These are phyloP conservation scores for Botryobasidium botryosum DNA, from an alignment of 768 basidiomycete genomes.

Conservation along the genomic window DNA sequence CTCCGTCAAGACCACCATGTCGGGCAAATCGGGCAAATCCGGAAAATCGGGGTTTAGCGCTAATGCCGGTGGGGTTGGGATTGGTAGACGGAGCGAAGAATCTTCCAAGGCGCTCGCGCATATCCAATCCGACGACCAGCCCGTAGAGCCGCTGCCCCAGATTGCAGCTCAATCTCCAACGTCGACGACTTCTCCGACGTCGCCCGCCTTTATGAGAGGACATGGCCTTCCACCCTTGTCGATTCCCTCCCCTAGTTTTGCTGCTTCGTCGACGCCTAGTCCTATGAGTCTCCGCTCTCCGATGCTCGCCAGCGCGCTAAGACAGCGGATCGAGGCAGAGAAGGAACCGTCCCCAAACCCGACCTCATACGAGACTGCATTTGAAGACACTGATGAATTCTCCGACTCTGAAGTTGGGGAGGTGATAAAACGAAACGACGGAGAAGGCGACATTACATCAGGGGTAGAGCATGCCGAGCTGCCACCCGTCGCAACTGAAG, in stretches of 20 bases:
- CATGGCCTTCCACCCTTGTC: background rate
- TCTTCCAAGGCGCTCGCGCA: background rate
- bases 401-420: no score
- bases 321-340: slow-evolving; percentile 2
- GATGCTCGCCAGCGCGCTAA: background rate
- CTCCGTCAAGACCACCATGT: no score
- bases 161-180: background rate
- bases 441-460: no score
- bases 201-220: background rate
- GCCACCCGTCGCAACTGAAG: no score
- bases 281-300: background rate
- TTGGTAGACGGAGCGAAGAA: background rate
- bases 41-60: background rate
- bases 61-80: background rate
- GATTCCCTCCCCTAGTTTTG: background rate
- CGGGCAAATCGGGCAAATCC: slow-evolving; percentile 6
- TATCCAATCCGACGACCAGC: background rate
- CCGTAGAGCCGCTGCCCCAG: background rate
- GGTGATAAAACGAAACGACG: no score
- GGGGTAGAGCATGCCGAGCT: no score
- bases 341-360: no score
- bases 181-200: background rate
- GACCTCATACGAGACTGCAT: no score
- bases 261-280: background rate
- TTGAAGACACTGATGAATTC: no score